Conservation (phyloP, 208 protist genomes). For the Trypanosoma theileri region DNA sequence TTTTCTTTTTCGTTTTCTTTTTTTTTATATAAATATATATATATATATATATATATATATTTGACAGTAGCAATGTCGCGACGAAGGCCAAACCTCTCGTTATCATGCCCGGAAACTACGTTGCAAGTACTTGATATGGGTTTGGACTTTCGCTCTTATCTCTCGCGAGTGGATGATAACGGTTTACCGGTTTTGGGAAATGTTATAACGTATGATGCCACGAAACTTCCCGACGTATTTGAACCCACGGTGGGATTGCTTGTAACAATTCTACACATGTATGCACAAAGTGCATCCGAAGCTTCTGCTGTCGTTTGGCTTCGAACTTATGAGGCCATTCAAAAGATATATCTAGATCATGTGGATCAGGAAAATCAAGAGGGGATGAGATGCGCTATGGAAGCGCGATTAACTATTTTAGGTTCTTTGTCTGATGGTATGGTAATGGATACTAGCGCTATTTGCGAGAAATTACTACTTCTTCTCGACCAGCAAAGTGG, state of each 20-base stretch:
- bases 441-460: slow-evolving; percentile 30
- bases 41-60: neutral
- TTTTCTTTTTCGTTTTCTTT: slow-evolving; percentile 23
- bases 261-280: slow-evolving; percentile 80
- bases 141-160: slow-evolving; percentile 83
- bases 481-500: slow-evolving; percentile 80
- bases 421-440: slow-evolving; percentile 32
- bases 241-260: slow-evolving; percentile 82
- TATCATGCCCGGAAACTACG: slow-evolving; percentile 41
- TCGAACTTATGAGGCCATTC: slow-evolving; percentile 72
- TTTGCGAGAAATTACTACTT: slow-evolving; percentile 58
- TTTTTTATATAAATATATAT: slow-evolving; percentile 13
- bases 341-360: slow-evolving; percentile 78
- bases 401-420: slow-evolving; percentile 52
- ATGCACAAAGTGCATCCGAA: slow-evolving; percentile 43
- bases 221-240: slow-evolving; percentile 77
- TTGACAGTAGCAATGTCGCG: slow-evolving; percentile 49
- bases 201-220: slow-evolving; percentile 69
- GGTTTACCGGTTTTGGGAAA: slow-evolving; percentile 77
- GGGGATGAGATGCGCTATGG: slow-evolving; percentile 49
- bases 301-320: slow-evolving; percentile 54
- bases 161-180: slow-evolving; percentile 71
- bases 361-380: slow-evolving; percentile 39
- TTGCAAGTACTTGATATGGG: slow-evolving; percentile 87
- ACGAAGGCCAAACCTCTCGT: slow-evolving; percentile 51